A percentile compares a stretch with the other conserved stretches of the same genome.
phyloP scores from a whole-genome alignment of 2,329 filamentous ascomycete species.

The Sclerotinia nivalis region DNA sequence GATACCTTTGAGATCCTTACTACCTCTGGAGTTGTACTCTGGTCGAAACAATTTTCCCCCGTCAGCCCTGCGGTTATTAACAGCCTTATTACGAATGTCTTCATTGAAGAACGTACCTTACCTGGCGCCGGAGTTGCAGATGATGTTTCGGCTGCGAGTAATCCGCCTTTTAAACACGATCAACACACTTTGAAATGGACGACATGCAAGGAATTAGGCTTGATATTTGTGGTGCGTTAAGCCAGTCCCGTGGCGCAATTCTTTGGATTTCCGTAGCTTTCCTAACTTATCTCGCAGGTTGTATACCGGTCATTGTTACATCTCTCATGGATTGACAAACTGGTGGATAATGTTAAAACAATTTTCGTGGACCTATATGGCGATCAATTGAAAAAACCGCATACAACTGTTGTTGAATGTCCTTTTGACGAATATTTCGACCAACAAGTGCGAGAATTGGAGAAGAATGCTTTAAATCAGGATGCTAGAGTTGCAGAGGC shows the following conservation, averaged over 20 bases:
- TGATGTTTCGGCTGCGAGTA: slow-evolving; percentile 60
- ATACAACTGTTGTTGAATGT: slow-evolving; percentile 78
- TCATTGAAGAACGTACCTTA: slow-evolving; percentile 88
- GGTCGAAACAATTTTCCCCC: slow-evolving; percentile 83
- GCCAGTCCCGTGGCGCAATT: slow-evolving; percentile 6
- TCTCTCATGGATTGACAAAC: slow-evolving; percentile 94
- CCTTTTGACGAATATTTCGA: slow-evolving; percentile 93
- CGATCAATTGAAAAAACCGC: slow-evolving; percentile 78
- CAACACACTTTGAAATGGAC: slow-evolving; percentile 96
- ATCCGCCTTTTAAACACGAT: slow-evolving; percentile 81
- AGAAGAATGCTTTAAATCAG: slow-evolving; percentile 51
- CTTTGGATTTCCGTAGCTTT: not conserved
- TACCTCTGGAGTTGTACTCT: slow-evolving; percentile 93
- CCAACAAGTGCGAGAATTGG: slow-evolving; percentile 83
- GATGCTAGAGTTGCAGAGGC: slow-evolving; percentile 36
- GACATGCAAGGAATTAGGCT: slow-evolving; percentile 82
- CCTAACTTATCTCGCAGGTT: slow-evolving; percentile 56
- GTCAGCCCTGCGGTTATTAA: slow-evolving; percentile 86
- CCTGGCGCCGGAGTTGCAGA: slow-evolving; percentile 58
- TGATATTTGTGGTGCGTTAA: slow-evolving; percentile 82
- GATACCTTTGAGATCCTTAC: slow-evolving; percentile 97
- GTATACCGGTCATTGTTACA: slow-evolving; percentile 96
- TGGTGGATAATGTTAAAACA: slow-evolving; percentile 91
- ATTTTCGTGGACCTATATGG: slow-evolving; percentile 90
- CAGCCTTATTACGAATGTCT: slow-evolving; percentile 91